Evolutionary conservation across 371 early-diverging fungal genomes (phyloP).

Genomic region (Apophysomyces trapeziformis): DNA sequence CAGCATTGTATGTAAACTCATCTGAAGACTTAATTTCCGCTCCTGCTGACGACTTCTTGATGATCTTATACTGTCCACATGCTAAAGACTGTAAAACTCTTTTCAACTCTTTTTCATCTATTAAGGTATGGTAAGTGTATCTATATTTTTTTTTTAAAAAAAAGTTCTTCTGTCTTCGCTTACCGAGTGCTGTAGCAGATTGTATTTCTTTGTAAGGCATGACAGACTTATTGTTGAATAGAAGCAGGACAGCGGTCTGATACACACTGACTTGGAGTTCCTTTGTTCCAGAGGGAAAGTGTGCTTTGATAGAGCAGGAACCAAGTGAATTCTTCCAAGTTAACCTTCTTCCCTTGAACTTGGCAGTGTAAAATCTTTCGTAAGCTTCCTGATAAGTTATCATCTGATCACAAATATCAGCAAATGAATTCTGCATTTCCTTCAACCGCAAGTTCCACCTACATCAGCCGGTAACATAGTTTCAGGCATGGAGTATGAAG

Average conservation of each 20-base stretch:
- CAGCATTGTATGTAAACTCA: slow-evolving; percentile 72
- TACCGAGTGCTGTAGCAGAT: slow-evolving; percentile 62
- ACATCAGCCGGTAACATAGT: slow-evolving; percentile 74
- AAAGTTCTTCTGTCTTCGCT: background rate
- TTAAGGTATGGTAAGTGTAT: background rate
- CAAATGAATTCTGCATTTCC: background rate
- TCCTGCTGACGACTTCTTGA: slow-evolving; percentile 59
- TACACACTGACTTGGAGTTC: slow-evolving; percentile 77
- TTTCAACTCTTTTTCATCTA: slow-evolving; percentile 70
- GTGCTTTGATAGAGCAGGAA: slow-evolving; percentile 70
- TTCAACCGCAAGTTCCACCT: slow-evolving; percentile 12
- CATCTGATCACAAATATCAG: slow-evolving; percentile 52
- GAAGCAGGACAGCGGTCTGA: slow-evolving; percentile 75
- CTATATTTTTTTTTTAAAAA: background rate
- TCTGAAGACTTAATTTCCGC: slow-evolving; percentile 22
- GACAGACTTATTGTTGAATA: slow-evolving; percentile 68
- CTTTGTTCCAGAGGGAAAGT: slow-evolving; percentile 61
- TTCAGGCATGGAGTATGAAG: slow-evolving; percentile 75
- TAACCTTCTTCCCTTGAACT: slow-evolving; percentile 79
- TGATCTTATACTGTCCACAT: slow-evolving; percentile 73
- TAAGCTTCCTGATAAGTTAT: slow-evolving; percentile 66
- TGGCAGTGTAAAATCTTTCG: slow-evolving; percentile 73
- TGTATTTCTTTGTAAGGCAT: slow-evolving; percentile 72
- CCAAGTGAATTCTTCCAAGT: slow-evolving; percentile 88
- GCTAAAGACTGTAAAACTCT: slow-evolving; percentile 81